Evolutionary conservation across 2,329 filamentous ascomycete genomes (phyloP), one percentile per base, ranked within the genome.

Genomic region (Amylocarpus encephaloides): DNA sequence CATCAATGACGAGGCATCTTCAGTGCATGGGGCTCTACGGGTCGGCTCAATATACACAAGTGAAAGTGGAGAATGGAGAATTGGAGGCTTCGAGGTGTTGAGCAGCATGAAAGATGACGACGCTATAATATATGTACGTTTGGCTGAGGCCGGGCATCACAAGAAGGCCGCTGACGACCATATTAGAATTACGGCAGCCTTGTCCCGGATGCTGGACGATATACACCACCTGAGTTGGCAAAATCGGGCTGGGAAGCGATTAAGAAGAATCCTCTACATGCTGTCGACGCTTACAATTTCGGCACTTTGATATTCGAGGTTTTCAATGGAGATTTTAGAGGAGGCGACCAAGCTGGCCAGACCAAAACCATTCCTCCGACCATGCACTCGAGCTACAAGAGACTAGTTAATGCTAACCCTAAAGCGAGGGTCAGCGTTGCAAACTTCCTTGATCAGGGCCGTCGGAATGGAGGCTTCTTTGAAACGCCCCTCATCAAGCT

Each of bases 101-200:
- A 97, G 91, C 70, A 96, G 86, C 34, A 84, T 97, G 71, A 97
- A 96, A 63, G 93, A 97, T 50, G 91, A 97, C 54, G 89, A 97
- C 61, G 89, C 91, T 9, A 76, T 95, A 43, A 91, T 98, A 64
- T 96, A 94, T 65, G 85, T 88, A 55, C 32, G 59, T 48, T 52
- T 16, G 11, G 11, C n/a, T 18, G 38, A 10, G 2, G n/a, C 6
- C 16, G 26, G 19, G 12, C 7, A 10, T 30, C 19, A 2, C 29
- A n/a, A 52, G 62, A 22, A 48, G 19, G n/a, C 18, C 29, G 18
- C 38, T 48, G 16, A 48, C 16, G 10, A 6, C 7, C 12, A 16
- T 18, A 9, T 1, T 30, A 93, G 83, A 93, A 81, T 45, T 94
- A 91, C 64, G 92, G 91, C 53, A 90, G 88, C 61, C 72, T 95